Base-by-base conservation (phyloP, 2,329 filamentous ascomycete genomes). In the Fusarium compactum region DNA sequence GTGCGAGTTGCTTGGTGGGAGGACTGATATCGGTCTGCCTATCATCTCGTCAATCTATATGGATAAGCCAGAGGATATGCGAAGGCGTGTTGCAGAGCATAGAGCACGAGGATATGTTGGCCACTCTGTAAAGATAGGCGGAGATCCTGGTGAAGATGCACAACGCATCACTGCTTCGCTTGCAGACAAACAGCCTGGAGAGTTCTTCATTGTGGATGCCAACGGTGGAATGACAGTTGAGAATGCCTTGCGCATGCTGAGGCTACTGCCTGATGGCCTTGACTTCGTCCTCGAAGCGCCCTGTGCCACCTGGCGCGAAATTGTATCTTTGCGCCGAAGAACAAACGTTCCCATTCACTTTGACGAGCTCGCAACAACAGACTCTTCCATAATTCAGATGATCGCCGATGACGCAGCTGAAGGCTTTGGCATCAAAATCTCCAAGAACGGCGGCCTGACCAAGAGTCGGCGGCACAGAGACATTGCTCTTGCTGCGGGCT, bases 211-310 rank as follows among this genome's bases (percentile, higher is more conserved):
- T 3, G 58, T 73, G 8, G 67, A 73, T 22, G 58, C 62, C 27
- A 73, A 73, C 25, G 51, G 70, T 12, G 54, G 62, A 5, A 54
- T 73, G 56, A 63, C 68, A 2, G 65, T 73, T 22, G 70, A 73
- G 41, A 58, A 45, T 8, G 63, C 68, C 5, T 38, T 70, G 44
- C 62, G 67, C 16, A 62, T 69, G 67, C 32, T 73, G 20, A 52
- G 67, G 14, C 51, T 73, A 12, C 58, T 73, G 15, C 70, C 70
- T 5, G 34, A 58, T 6, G 57, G 61, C 9, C 25, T 73, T 16
- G 71, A 73, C 27, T 62, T 73, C 56, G 70, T 73, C 27, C 64
- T 71, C 6, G 71, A 73, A 47, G 70, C 71, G 4, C 67, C 70
- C 16, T 69, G 67, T 32, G 56, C 67, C 9, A 71, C 67, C 27